Evolutionary conservation across 2,329 filamentous ascomycete genomes (phyloP).

Genomic region (Ascochyta pisi): DNA sequence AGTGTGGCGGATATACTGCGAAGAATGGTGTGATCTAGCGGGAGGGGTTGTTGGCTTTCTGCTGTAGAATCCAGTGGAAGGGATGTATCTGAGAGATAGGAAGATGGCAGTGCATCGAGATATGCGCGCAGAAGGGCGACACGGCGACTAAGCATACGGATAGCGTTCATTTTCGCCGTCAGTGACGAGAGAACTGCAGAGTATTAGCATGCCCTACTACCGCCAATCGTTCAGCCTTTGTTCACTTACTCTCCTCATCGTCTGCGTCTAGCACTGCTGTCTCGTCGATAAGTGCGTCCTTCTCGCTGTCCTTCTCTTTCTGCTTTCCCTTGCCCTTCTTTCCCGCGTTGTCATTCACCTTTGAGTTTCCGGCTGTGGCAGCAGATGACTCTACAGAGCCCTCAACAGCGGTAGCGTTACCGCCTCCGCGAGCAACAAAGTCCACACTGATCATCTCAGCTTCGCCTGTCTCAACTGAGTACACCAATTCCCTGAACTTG

Average conservation of each 20-base stretch:
- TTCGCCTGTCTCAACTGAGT: conserved; percentile 90
- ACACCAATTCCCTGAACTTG: conserved; percentile 82
- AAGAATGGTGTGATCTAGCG: conserved; percentile 72
- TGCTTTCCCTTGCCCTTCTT: conserved; percentile 59
- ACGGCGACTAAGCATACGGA: conserved; percentile 83
- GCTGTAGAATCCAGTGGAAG: conserved; percentile 43
- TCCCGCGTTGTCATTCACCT: conserved; percentile 54
- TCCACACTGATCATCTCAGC: conserved; percentile 98
- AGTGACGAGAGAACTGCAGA: conserved; percentile 67
- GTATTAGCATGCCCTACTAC: conserved; percentile 10
- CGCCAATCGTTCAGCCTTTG: background rate
- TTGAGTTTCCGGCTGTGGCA: conserved; percentile 19
- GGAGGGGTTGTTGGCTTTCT: conserved; percentile 35
- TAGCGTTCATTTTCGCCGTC: conserved; percentile 87
- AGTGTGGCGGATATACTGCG: conserved; percentile 88
- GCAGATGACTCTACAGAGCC: conserved; percentile 37
- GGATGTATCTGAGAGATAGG: conserved; percentile 62
- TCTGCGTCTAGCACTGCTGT: conserved; percentile 59
- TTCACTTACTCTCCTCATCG: conserved; percentile 66
- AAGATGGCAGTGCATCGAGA: conserved; percentile 73
- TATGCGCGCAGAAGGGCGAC: conserved; percentile 68
- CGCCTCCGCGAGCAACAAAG: conserved; percentile 84
- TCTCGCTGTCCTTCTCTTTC: conserved; percentile 54
- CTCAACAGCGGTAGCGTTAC: conserved; percentile 71
- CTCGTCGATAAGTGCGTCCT: conserved; percentile 45